A percentile compares a stretch with the other conserved stretches of the same genome.
Evolutionary conservation across 345 rosid species (phyloP).

Genomic region (Populus davidiana): DNA sequence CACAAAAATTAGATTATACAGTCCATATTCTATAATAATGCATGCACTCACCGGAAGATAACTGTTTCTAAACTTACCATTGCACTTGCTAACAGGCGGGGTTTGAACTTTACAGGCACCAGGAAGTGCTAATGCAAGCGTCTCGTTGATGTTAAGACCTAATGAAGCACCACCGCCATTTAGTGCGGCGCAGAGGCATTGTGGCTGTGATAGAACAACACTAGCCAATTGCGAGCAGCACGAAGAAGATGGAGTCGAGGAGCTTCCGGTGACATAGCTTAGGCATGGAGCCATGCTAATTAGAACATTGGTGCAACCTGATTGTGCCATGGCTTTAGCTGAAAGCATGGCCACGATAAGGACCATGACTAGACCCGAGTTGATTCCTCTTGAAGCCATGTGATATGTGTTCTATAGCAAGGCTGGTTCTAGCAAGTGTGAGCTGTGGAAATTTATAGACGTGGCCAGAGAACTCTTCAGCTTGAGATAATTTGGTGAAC

Average conservation of each 20-base stretch:
- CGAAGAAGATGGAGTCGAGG: slow-evolving; percentile 41
- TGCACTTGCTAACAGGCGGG: slow-evolving; percentile 52
- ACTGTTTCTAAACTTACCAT: slow-evolving; percentile 23
- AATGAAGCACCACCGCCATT: slow-evolving; percentile 40
- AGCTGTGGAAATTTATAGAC: not conserved
- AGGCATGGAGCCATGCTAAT: slow-evolving; percentile 47
- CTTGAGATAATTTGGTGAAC: slow-evolving; percentile 8
- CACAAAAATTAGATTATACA: not conserved
- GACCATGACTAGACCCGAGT: slow-evolving; percentile 3
- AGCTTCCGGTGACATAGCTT: slow-evolving; percentile 36
- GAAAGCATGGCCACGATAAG: slow-evolving; percentile 27
- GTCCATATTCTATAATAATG: not conserved
- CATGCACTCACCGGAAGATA: not conserved
- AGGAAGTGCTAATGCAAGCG: slow-evolving; percentile 51
- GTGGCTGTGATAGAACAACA: slow-evolving; percentile 48
- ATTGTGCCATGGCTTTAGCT: slow-evolving; percentile 33
- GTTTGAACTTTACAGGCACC: slow-evolving; percentile 48
- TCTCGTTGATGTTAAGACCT: slow-evolving; percentile 44
- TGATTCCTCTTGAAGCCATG: slow-evolving; percentile 19
- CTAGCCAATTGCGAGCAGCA: slow-evolving; percentile 58
- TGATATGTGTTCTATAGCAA: not conserved
- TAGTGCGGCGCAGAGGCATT: slow-evolving; percentile 46
- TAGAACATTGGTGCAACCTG: slow-evolving; percentile 41
- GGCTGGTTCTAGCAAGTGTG: too few relatives aligned
- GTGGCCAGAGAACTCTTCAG: not conserved